Evolutionary conservation across 2,329 filamentous ascomycete species (phyloP).

Genomic region (Nakataea oryzae): DNA sequence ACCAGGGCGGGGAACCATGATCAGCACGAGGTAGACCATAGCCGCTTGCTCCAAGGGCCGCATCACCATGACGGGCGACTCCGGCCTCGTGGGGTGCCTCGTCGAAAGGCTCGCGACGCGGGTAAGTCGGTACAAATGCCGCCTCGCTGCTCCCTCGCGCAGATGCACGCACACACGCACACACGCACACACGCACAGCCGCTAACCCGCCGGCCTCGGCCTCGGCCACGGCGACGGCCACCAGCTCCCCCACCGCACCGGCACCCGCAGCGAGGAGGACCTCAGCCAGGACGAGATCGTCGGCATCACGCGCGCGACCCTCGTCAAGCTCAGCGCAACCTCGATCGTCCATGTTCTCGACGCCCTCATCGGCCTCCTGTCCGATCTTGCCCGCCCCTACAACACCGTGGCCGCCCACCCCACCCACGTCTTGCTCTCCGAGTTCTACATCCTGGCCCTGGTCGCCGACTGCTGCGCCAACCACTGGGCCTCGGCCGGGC

Average conservation of each 20-base stretch:
- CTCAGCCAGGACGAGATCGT: slow-evolving; percentile 52
- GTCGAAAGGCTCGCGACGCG: slow-evolving; percentile 53
- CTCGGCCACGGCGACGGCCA: no score
- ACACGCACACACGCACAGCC: neutral
- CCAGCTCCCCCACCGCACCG: slow-evolving; percentile 55
- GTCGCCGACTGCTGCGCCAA: slow-evolving; percentile 55
- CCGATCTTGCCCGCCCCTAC: slow-evolving; percentile 47
- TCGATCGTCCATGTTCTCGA: slow-evolving; percentile 45
- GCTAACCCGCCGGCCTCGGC: neutral
- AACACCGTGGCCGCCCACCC: slow-evolving; percentile 41
- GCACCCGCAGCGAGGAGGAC: slow-evolving; percentile 39
- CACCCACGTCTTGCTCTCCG: slow-evolving; percentile 50
- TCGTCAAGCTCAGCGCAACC: slow-evolving; percentile 48
- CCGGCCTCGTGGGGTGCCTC: slow-evolving; percentile 48
- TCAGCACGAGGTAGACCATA: slow-evolving; percentile 2
- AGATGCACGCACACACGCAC: no score
- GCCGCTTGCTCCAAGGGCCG: slow-evolving; percentile 7
- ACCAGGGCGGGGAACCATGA: slow-evolving; percentile 2
- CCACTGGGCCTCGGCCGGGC: slow-evolving; percentile 33
- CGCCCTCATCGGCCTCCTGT: slow-evolving; percentile 44
- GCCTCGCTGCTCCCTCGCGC: slow-evolving; percentile 3
- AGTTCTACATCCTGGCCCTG: slow-evolving; percentile 53
- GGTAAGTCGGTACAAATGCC: slow-evolving; percentile 34
- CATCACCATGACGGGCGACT: slow-evolving; percentile 46
- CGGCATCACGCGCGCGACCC: slow-evolving; percentile 47